Evolutionary conservation across 2,329 filamentous ascomycete genomes (phyloP).

Genomic region (Tolypocladium capitatum): DNA sequence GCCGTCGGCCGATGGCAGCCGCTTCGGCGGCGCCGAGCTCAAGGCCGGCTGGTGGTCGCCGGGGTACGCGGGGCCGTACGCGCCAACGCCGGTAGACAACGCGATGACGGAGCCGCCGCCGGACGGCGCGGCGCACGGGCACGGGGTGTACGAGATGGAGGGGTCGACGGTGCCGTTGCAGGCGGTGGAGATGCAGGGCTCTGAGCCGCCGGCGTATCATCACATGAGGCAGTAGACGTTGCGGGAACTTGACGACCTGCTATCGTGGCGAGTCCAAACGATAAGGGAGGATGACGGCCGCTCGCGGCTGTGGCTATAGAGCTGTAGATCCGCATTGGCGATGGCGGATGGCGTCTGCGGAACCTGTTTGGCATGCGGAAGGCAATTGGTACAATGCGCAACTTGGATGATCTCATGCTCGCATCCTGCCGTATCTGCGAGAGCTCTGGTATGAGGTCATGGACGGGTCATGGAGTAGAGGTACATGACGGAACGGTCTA

Average conservation of each 20-base stretch:
- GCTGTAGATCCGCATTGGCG: neutral
- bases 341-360: neutral
- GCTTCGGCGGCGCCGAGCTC: slow-evolving; percentile 2
- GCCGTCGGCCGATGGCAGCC: slow-evolving; percentile 7
- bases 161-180: neutral
- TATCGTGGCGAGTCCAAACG: neutral
- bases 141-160: slow-evolving; percentile 6
- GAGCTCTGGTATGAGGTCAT: neutral
- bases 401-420: neutral
- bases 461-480: too few species aligned
- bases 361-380: neutral
- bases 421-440: neutral
- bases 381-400: neutral
- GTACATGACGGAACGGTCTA: too few species aligned
- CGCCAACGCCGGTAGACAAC: slow-evolving; percentile 1
- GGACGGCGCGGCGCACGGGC: neutral
- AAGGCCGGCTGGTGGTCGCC: slow-evolving; percentile 6
- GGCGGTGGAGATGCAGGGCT: slow-evolving; percentile 6
- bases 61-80: slow-evolving; percentile 1
- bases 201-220: neutral
- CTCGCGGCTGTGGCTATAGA: neutral
- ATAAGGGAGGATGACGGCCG: neutral
- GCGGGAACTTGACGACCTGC: too few species aligned
- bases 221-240: neutral
- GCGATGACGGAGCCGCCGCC: slow-evolving; percentile 8